A percentile compares a stretch with the other conserved stretches of the same genome.
phyloP scores from a whole-genome alignment of 768 basidiomycete genomes.

The Omphalotus guepiniiformis region DNA sequence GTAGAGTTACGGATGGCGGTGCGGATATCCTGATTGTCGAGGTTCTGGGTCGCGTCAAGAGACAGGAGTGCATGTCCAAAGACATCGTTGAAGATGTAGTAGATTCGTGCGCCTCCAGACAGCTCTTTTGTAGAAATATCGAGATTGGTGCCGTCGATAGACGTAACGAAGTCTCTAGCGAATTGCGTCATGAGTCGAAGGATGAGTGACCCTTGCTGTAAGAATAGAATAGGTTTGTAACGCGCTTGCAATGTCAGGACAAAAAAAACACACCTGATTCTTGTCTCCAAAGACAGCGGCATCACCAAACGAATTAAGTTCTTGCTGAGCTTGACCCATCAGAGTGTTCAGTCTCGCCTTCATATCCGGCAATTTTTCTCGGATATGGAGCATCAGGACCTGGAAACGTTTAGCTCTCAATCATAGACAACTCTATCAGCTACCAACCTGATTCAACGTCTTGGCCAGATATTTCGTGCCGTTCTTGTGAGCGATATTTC shows the following conservation, averaged over 20 bases:
- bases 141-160: conserved; percentile 94
- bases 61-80: conserved; percentile 89
- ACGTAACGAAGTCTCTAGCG: conserved; percentile 93
- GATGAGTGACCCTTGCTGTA: conserved; percentile 80
- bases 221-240: neutral
- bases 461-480: conserved; percentile 95
- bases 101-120: conserved; percentile 95
- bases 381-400: conserved; percentile 96
- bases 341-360: conserved; percentile 96
- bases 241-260: conserved; percentile 12
- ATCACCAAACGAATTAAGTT: conserved; percentile 95
- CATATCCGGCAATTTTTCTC: conserved; percentile 99
- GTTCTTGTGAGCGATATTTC: conserved; percentile 95
- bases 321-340: conserved; percentile 99
- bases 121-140: conserved; percentile 98
- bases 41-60: conserved; percentile 86
- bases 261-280: conserved; percentile 55
- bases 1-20: conserved; percentile 99
- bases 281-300: conserved; percentile 87
- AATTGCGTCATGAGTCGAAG: conserved; percentile 98
- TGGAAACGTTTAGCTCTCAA: conserved; percentile 17
- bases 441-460: conserved; percentile 82
- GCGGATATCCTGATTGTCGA: conserved; percentile 92
- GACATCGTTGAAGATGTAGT: conserved; percentile 99
- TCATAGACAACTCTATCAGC: neutral